Evolutionary conservation across 768 basidiomycete species (phyloP).

Genomic region (Kwoniella dendrophila): DNA sequence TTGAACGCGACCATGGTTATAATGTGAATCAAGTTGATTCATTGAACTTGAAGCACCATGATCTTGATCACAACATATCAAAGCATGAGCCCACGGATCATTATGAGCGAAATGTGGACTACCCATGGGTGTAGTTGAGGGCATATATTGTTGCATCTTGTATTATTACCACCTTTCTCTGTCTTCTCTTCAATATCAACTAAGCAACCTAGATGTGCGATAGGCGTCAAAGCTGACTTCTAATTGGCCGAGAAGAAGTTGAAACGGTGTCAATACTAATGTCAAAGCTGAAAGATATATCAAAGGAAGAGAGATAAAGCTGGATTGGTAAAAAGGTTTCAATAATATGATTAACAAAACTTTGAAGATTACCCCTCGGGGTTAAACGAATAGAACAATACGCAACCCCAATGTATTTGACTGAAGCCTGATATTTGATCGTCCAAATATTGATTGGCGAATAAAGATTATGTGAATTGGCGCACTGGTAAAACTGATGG

Average conservation of each 20-base stretch:
- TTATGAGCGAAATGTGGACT: conserved; percentile 15
- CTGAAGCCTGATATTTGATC: neutral
- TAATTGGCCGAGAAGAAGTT: neutral
- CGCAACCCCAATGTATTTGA: neutral
- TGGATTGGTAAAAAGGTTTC: no score
- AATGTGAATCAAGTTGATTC: no score
- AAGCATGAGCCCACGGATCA: conserved; percentile 46
- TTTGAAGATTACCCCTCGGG: no score
- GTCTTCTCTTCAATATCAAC: neutral
- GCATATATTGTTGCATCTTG: conserved; percentile 6
- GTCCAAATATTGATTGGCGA: neutral
- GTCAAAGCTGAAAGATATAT: neutral
- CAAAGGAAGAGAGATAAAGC: no score
- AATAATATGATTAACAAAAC: no score
- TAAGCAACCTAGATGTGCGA: neutral
- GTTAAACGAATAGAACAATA: neutral
- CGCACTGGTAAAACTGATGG: neutral
- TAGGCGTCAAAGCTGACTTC: neutral
- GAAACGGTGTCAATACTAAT: neutral
- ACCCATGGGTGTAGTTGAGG: conserved; percentile 2
- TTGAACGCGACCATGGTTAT: no score
- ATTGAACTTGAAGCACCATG: conserved; percentile 43
- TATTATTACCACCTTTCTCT: neutral
- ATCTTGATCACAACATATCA: conserved; percentile 45
- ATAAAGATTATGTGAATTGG: neutral